phyloP scores from a whole-genome alignment of 2,329 filamentous ascomycete species.

The Emmonsiellopsis sp. region DNA sequence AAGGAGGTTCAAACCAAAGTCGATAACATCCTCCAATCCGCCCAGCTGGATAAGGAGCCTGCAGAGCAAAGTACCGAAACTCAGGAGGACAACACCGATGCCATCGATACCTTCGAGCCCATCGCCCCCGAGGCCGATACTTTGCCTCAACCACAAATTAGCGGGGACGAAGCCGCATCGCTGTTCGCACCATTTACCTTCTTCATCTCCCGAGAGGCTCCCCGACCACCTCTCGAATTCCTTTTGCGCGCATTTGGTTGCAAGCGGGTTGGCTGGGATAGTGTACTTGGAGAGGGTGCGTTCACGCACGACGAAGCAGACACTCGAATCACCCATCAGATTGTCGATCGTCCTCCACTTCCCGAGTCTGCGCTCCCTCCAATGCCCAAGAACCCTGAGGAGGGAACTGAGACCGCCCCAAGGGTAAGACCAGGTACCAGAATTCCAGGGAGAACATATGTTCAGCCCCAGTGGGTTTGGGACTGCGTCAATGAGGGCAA shows the following conservation, averaged over 20 bases:
- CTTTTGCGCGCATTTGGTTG: constrained; percentile 89
- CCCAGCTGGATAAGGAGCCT: constrained; percentile 33
- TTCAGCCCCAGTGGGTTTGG: constrained; percentile 99
- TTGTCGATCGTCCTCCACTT: constrained; percentile 80
- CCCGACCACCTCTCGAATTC: constrained; percentile 83
- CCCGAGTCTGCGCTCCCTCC: constrained; percentile 44
- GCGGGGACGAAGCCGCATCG: constrained; percentile 58
- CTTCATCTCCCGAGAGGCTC: constrained; percentile 89
- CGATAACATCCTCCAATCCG: constrained; percentile 42
- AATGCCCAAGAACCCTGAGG: constrained; percentile 34
- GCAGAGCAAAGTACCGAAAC: constrained; percentile 35
- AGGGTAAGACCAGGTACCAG: constrained; percentile 55
- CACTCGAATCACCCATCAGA: constrained; percentile 85
- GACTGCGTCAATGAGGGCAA: constrained; percentile 90
- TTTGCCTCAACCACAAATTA: constrained; percentile 65
- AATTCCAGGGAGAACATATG: constrained; percentile 82
- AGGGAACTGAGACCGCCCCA: constrained; percentile 39
- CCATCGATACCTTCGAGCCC: constrained; percentile 87
- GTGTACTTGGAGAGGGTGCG: constrained; percentile 79
- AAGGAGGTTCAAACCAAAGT: constrained; percentile 62
- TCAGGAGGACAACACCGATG: constrained; percentile 43
- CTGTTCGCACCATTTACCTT: constrained; percentile 85
- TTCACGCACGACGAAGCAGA: constrained; percentile 87
- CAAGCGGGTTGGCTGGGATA: constrained; percentile 92
- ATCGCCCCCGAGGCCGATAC: constrained; percentile 76